These are phyloP conservation scores for Lepidium africanum DNA, from an alignment of 345 rosid genomes.

Conservation along the genomic window DNA sequence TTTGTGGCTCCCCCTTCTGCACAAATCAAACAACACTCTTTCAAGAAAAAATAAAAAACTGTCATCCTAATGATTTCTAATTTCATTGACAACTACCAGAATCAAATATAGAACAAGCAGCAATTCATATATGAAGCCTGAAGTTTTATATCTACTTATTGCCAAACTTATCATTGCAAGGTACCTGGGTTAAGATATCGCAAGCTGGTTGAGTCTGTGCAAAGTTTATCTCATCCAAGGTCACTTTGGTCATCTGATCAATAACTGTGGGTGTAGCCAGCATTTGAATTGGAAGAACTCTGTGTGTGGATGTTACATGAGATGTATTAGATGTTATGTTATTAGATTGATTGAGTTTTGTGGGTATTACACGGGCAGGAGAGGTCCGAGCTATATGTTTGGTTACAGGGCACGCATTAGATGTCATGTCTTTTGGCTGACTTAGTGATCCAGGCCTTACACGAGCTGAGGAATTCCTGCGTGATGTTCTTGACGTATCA, in stretches of 20 bases:
- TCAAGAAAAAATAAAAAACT: neutral
- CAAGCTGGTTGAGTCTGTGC: slow-evolving; percentile 4
- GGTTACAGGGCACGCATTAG: slow-evolving; percentile 22
- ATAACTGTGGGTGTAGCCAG: slow-evolving; percentile 1
- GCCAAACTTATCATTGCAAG: neutral
- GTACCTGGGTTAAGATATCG: slow-evolving; percentile 15
- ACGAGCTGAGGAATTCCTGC: slow-evolving; percentile 20
- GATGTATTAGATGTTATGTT: slow-evolving; percentile 6
- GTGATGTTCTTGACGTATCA: slow-evolving; percentile 8
- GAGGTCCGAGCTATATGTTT: slow-evolving; percentile 18
- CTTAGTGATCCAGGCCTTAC: slow-evolving; percentile 20
- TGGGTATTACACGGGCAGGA: slow-evolving; percentile 22
- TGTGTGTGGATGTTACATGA: slow-evolving; percentile 3
- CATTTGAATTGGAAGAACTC: slow-evolving; percentile 1
- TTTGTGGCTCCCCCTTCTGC: slow-evolving; percentile 53
- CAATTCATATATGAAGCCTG: neutral
- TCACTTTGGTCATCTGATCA: slow-evolving; percentile 5
- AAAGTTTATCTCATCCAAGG: slow-evolving; percentile 7
- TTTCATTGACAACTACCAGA: neutral
- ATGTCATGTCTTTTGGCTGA: slow-evolving; percentile 13
- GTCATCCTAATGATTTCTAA: neutral
- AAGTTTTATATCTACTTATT: neutral
- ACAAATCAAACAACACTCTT: slow-evolving; percentile 1
- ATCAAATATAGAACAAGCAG: neutral
- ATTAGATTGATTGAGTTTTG: neutral